Percentiles rank a stretch among this genome's conserved stretches.
Conservation (phyloP, 225 moss, liverwort and hornwort species). For the Lunularia cruciata region DNA sequence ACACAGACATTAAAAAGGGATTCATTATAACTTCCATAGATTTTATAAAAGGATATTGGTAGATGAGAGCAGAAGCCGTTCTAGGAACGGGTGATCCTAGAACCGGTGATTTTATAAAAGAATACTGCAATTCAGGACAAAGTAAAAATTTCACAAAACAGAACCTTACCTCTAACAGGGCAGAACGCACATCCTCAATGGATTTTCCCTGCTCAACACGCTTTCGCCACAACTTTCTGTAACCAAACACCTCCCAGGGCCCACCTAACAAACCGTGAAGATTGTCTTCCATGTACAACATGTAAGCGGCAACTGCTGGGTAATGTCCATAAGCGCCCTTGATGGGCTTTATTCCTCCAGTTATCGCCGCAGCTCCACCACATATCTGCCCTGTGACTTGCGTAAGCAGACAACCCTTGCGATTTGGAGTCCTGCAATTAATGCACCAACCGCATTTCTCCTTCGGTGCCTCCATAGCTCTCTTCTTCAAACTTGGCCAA, state of each 20-base stretch:
- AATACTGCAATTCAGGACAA: too few species aligned
- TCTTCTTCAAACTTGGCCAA: conserved; percentile 84
- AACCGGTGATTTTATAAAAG: too few species aligned
- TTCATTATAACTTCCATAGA: too few species aligned
- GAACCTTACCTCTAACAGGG: conserved; percentile 64
- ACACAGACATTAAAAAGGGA: too few species aligned
- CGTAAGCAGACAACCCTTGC: conserved; percentile 79
- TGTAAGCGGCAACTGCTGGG: conserved; percentile 74
- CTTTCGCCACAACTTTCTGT: conserved; percentile 78
- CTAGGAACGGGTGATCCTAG: too few species aligned
- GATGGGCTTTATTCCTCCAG: conserved; percentile 63
- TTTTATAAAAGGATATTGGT: too few species aligned
- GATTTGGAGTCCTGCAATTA: conserved; percentile 57
- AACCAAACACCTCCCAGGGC: conserved; percentile 69
- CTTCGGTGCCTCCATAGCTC: conserved; percentile 52
- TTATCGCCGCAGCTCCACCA: conserved; percentile 55
- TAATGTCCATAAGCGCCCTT: conserved; percentile 56
- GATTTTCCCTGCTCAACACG: conserved; percentile 62
- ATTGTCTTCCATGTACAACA: conserved; percentile 77
- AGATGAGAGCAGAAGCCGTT: too few species aligned
- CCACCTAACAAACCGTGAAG: conserved; percentile 68
- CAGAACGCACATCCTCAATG: conserved; percentile 43
- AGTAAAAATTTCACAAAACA: not conserved
- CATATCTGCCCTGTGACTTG: conserved; percentile 70
- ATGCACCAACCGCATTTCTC: conserved; percentile 94